These are phyloP conservation scores for Tephrocybe rancida DNA, from an alignment of 768 basidiomycete species.

Conservation along the genomic window DNA sequence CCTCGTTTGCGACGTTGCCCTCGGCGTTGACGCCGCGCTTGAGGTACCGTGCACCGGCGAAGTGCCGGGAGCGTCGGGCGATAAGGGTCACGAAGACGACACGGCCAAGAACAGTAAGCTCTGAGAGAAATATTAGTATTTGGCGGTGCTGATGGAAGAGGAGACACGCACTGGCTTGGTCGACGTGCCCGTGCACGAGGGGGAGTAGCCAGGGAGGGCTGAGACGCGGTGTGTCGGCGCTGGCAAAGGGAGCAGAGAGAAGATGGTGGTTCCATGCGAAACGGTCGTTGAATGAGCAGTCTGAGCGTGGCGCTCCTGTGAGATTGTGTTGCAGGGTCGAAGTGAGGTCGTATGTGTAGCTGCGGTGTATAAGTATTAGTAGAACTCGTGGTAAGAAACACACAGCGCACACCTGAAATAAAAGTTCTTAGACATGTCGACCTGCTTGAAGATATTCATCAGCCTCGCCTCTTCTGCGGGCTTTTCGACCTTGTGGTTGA, in stretches of 20 bases:
- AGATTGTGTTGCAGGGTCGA: conserved; percentile 95
- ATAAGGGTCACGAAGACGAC: conserved; percentile 95
- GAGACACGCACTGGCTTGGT: conserved; percentile 88
- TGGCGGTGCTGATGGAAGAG: neutral
- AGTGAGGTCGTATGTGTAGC: conserved; percentile 96
- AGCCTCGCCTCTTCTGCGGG: conserved; percentile 88
- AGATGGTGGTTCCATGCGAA: conserved; percentile 97
- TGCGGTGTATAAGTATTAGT: conserved; percentile 28
- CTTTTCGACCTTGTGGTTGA: conserved; percentile 84
- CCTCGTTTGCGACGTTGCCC: conserved; percentile 99
- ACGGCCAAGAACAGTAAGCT: conserved; percentile 87
- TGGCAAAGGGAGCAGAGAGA: conserved; percentile 70
- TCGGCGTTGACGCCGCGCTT: conserved; percentile 95
- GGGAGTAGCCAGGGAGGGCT: conserved; percentile 87
- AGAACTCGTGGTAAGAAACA: neutral
- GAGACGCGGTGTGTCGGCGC: conserved; percentile 37
- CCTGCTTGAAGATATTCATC: conserved; percentile 91
- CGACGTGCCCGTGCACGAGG: conserved; percentile 93
- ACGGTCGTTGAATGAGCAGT: conserved; percentile 80
- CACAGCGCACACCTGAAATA: conserved; percentile 78
- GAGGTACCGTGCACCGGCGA: conserved; percentile 92
- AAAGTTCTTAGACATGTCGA: conserved; percentile 98
- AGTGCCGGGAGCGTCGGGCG: conserved; percentile 91
- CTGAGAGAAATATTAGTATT: conserved; percentile 39
- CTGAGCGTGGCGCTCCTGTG: conserved; percentile 51